Base-by-base conservation (phyloP, 1,139 yeast genomes). In the Geotrichum bryndzae region DNA sequence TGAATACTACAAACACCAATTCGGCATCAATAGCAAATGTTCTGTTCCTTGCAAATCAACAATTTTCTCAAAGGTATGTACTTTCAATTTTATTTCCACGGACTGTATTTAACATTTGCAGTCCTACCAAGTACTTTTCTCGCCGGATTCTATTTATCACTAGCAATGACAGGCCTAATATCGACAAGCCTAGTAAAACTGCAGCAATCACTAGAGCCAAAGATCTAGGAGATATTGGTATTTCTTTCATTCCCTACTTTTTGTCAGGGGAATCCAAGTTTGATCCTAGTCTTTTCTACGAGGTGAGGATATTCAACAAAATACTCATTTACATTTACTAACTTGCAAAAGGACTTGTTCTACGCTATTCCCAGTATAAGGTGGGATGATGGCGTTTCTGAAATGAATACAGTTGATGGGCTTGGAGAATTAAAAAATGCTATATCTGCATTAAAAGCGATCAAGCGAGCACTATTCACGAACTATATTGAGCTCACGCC, bases 401-500 rank as follows among this genome's bases (percentile, higher is more conserved):
- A 55, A n/a, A 55, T 51, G 18, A 51, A 52, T 41, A 56, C 57
- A 11, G 53, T 53, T 8, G 31, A 57, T n/a, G 59, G 31, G 29
- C 35, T 56, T n/a, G 29, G 52, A 29, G 45, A n/a, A n/a, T 56
- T 41, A 33, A 54, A 50, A 51, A 23, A 25, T 25, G 35, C 45
- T n/a, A 52, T 60, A 29, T 45, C 18, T 10, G 15, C 48, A 3
- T 50, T 58, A 38, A 53, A 45, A 15, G 87, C 86, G 64, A 79
- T 88, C 10, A 82, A 82, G 62, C 76, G 96, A 58, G 80, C 86
- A 2, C 82, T 81, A 55, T 88, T 88, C 69, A 79, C 83, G 13
- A 84, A 90, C 66, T 82, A 85, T n/a, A 65, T 86, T 53, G 78
- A 79, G 6, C 70, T 85, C 3, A 76, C 78, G 2, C 84, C 85